Base-by-base conservation (phyloP, 2,329 filamentous ascomycete species). In the Claviceps africana region DNA sequence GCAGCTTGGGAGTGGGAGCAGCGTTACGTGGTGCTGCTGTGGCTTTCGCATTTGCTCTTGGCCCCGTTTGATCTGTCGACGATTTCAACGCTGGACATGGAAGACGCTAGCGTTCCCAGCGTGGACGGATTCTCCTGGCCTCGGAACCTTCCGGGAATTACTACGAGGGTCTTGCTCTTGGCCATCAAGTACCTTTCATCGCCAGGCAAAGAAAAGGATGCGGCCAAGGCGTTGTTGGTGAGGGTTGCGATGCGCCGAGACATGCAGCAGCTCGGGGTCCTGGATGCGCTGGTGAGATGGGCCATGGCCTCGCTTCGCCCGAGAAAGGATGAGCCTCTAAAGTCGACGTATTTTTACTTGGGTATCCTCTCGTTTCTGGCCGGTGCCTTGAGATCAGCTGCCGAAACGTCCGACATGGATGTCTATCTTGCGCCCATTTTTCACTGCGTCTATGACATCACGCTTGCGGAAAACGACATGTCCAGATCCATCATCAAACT, bases 1-100 rank as follows among this genome's bases (percentile, higher is more conserved):
- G 1, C 48, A 54, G 53, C 59, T 25, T 81, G 85, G 74, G 74
- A 75, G 1, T 98, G 93, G 93, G 84, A 95, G 64, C 86, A 96
- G 66, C 78, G 86, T 51, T 97, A 96, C 62, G 73, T 96, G 19
- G 81, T 90, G 44, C 72, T 97, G 4, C 73, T 95, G 10, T 98
- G 93, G 93, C 77, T 91, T 31, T 86, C 85, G 1, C 86, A 93
- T 67, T 71, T 93, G 17, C 73, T 91, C 53, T 76, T 91, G 33
- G 88, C 88, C 1, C 93, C 93, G 0, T 98, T 98, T 67, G 90
- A 96, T 60, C 72, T 98, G 50, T 78, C 83, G 2, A 89, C 87
- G 2, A 90, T 98, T 55, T 96, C 90, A 1, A 79, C 78, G 2
- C 67, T 71, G 1, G 73, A 75, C 31, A 65, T 72, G 19, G 74